Evolutionary conservation across 441 rosid species (phyloP).

Genomic region (Kokia cookei): DNA sequence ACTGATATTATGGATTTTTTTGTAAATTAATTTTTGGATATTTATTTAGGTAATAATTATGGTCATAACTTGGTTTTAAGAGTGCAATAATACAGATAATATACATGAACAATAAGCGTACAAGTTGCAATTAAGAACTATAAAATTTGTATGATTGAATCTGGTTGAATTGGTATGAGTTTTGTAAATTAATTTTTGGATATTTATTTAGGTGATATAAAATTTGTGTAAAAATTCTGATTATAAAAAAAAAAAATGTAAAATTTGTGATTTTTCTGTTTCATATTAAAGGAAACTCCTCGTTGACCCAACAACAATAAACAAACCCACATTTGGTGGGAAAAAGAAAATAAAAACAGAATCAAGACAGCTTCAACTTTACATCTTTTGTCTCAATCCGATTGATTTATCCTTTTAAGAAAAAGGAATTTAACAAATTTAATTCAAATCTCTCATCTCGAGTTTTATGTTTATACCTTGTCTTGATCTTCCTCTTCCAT

Average conservation of each 20-base stretch:
- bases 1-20: too few species aligned
- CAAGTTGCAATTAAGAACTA: background rate
- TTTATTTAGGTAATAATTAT: too few species aligned
- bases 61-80: too few species aligned
- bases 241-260: background rate
- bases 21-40: too few species aligned
- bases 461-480: constrained; percentile 36
- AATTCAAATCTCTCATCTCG: background rate
- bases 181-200: too few species aligned
- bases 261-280: background rate
- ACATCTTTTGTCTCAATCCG: constrained; percentile 40
- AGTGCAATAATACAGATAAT: too few species aligned
- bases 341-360: background rate
- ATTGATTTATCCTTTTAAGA: background rate
- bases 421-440: background rate
- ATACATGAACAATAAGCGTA: too few species aligned
- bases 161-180: too few species aligned
- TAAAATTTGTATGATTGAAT: background rate
- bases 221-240: too few species aligned
- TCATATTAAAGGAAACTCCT: background rate
- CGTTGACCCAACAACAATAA: background rate
- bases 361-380: constrained; percentile 2
- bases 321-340: background rate
- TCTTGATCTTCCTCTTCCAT: constrained; percentile 20
- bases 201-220: too few species aligned